A percentile compares a stretch with the other conserved stretches of the same genome.
phyloP scores from a whole-genome alignment of 768 basidiomycete species.

The Boletus speciosus region DNA sequence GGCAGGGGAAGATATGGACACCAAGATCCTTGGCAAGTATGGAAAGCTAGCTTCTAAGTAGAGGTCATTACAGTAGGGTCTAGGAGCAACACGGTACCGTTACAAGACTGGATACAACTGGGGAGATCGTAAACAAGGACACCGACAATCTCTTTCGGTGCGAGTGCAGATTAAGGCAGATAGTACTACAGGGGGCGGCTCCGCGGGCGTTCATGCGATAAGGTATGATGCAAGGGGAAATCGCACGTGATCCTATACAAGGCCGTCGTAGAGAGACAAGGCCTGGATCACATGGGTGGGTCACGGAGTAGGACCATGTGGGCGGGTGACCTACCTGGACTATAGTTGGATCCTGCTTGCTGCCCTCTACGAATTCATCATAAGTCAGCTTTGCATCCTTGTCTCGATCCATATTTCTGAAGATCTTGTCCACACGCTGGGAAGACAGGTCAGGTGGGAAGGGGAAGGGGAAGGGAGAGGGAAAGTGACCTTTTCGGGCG shows the following conservation, averaged over 20 bases:
- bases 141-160: constrained; percentile 12
- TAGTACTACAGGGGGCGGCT: constrained; percentile 19
- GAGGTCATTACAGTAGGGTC: constrained; percentile 20
- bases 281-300: constrained; percentile 51
- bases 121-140: constrained; percentile 14
- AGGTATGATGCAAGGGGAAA: constrained; percentile 14
- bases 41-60: constrained; percentile 47
- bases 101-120: constrained; percentile 26
- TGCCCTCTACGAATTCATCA: constrained; percentile 97
- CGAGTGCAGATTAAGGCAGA: constrained; percentile 28
- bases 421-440: constrained; percentile 98
- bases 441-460: constrained; percentile 12
- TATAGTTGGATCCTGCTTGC: constrained; percentile 98
- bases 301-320: constrained; percentile 7
- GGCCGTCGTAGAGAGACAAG: constrained; percentile 89
- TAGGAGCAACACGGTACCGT: constrained; percentile 18
- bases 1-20: constrained; percentile 79
- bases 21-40: constrained; percentile 72
- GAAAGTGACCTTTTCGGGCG: constrained; percentile 87
- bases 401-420: constrained; percentile 94
- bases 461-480: background rate
- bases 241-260: constrained; percentile 56
- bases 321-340: constrained; percentile 67
- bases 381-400: constrained; percentile 91
- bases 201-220: constrained; percentile 22